These are phyloP conservation scores for Colletotrichum sp. DNA, from an alignment of 2,329 filamentous ascomycete genomes.

Conservation along the genomic window DNA sequence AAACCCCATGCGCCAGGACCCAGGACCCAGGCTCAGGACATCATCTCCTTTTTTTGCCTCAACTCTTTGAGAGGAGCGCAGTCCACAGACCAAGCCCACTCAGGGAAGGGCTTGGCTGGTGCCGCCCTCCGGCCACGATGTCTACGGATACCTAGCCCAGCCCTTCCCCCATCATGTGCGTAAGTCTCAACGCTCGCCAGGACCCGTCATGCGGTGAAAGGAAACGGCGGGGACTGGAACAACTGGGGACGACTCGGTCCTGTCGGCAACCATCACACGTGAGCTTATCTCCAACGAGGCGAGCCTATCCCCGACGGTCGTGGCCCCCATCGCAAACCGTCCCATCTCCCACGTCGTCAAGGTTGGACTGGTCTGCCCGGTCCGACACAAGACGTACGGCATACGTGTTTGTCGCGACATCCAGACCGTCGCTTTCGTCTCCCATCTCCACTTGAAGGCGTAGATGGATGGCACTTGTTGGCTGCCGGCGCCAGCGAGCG, in stretches of 20 bases:
- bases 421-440: background rate
- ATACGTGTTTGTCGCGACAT: constrained; percentile 4
- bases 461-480: background rate
- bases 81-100: background rate
- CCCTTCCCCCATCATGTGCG: constrained; percentile 12
- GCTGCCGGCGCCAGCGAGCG: background rate
- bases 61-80: background rate
- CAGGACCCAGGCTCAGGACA: background rate
- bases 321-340: constrained; percentile 3
- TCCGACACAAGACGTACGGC: background rate
- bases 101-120: constrained; percentile 12
- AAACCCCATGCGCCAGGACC: background rate
- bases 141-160: background rate
- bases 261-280: constrained; percentile 18
- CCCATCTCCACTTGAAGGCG: background rate
- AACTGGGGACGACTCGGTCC: constrained; percentile 13
- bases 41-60: background rate
- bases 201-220: constrained; percentile 17
- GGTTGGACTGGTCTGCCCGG: constrained; percentile 2
- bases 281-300: constrained; percentile 15
- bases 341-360: constrained; percentile 7
- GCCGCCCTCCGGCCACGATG: constrained; percentile 6
- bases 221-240: constrained; percentile 13
- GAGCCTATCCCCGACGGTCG: constrained; percentile 9
- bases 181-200: constrained; percentile 12